Evolutionary conservation across 768 basidiomycete species (phyloP).

Genomic region (Coprinellus micaceus): DNA sequence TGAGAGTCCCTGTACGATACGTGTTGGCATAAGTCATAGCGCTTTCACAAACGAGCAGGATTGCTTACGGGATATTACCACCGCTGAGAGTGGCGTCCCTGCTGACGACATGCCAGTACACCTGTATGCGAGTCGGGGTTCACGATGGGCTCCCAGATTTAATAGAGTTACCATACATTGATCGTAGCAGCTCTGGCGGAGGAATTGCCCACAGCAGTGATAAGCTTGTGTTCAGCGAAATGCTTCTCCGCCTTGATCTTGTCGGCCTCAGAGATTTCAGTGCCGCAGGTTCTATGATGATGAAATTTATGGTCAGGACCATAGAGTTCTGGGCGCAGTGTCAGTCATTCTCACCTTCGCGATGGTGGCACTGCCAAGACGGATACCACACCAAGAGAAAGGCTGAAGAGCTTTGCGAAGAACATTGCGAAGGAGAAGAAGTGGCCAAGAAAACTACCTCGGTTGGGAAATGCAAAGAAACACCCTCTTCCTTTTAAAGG

Average conservation of each 20-base stretch:
- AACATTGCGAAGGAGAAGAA: slow-evolving; percentile 4
- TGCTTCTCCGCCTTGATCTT: slow-evolving; percentile 5
- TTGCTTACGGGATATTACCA: slow-evolving; percentile 40
- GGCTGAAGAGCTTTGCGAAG: slow-evolving; percentile 3
- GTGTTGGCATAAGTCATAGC: not conserved
- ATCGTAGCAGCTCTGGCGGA: slow-evolving; percentile 2
- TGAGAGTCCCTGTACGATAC: slow-evolving; percentile 30
- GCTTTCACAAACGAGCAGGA: not conserved
- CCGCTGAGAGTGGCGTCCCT: slow-evolving; percentile 27
- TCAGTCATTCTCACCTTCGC: not conserved
- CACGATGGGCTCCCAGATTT: not conserved
- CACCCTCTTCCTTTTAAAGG: not conserved
- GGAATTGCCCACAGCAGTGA: not conserved
- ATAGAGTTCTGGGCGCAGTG: not conserved
- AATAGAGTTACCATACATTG: not conserved
- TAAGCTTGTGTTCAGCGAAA: slow-evolving; percentile 6
- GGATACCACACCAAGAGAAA: slow-evolving; percentile 8
- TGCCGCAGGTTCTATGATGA: slow-evolving; percentile 9
- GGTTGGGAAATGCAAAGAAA: not conserved
- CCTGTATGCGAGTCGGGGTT: not conserved
- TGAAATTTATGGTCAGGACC: not conserved
- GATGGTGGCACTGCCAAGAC: slow-evolving; percentile 4
- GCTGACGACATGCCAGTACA: slow-evolving; percentile 39
- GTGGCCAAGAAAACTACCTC: slow-evolving; percentile 1
- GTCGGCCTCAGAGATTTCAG: slow-evolving; percentile 10